These are phyloP conservation scores for Graphilbum sp. DNA, from an alignment of 2,329 filamentous ascomycete genomes.

Conservation along the genomic window DNA sequence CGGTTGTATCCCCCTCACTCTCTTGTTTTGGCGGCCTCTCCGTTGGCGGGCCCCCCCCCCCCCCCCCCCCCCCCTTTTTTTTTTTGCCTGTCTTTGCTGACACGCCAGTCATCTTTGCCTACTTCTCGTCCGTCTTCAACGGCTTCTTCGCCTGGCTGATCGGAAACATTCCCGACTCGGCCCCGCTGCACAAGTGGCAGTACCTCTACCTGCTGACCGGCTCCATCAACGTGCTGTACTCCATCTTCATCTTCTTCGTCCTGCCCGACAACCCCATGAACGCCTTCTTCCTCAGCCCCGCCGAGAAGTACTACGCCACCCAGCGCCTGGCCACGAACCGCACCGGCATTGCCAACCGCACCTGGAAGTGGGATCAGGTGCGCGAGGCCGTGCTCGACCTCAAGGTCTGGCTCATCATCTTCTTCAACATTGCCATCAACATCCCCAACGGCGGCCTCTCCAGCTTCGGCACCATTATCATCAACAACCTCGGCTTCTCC, in stretches of 20 bases:
- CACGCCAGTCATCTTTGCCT: conserved; percentile 13
- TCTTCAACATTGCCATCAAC: conserved; percentile 35
- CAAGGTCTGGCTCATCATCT: conserved; percentile 41
- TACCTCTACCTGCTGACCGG: conserved; percentile 53
- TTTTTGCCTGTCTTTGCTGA: conserved; percentile 14
- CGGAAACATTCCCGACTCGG: conserved; percentile 37
- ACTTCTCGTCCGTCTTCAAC: conserved; percentile 10
- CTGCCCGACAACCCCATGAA: conserved; percentile 42
- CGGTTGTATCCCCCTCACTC: too few species aligned
- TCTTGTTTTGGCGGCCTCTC: too few species aligned
- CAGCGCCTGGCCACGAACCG: conserved; percentile 38
- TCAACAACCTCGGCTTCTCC: conserved; percentile 38
- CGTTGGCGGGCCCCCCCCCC: too few species aligned
- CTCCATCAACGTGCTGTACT: conserved; percentile 41
- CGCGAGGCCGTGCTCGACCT: conserved; percentile 38
- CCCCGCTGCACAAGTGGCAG: conserved; percentile 38
- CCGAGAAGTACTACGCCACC: conserved; percentile 37
- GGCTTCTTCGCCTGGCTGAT: conserved; percentile 33
- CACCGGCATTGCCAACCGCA: conserved; percentile 41
- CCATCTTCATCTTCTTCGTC: conserved; percentile 37
- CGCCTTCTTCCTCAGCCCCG: conserved; percentile 30
- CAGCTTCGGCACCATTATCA: conserved; percentile 42
- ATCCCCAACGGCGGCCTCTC: conserved; percentile 41
- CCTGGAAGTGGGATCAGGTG: conserved; percentile 36
- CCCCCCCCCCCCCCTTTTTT: too few species aligned